Evolutionary conservation across 2,329 filamentous ascomycete species (phyloP).

Genomic region (Claviceps purpurea): DNA sequence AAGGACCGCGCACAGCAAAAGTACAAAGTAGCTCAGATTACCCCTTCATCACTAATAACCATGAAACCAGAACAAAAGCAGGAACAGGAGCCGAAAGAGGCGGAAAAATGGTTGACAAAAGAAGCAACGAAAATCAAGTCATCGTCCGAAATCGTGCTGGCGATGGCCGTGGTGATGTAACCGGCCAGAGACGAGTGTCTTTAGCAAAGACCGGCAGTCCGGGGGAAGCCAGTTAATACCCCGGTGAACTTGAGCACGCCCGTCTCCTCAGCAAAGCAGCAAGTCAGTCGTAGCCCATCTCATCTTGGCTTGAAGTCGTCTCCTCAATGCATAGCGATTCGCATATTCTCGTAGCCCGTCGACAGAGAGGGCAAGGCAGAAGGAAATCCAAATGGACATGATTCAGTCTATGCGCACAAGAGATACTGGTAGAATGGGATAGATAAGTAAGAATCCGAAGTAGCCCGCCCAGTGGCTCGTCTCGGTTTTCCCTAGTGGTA

Average conservation of each 20-base stretch:
- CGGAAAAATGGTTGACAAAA: neutral
- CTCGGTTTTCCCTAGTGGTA: slow-evolving; percentile 10
- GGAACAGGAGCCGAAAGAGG: neutral
- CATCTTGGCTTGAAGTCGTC: slow-evolving; percentile 3
- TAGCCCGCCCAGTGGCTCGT: slow-evolving; percentile 17
- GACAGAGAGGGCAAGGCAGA: slow-evolving; percentile 7
- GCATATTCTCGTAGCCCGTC: slow-evolving; percentile 6
- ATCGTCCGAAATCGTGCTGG: neutral
- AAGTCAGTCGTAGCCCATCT: neutral
- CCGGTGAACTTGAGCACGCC: neutral
- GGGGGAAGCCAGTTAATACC: no score
- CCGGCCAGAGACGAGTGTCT: neutral
- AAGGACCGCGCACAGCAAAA: slow-evolving; percentile 5
- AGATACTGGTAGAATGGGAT: slow-evolving; percentile 14
- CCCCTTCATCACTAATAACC: slow-evolving; percentile 4
- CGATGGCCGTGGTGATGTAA: neutral
- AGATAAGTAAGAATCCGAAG: slow-evolving; percentile 11
- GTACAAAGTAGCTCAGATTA: slow-evolving; percentile 4
- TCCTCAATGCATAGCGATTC: slow-evolving; percentile 9
- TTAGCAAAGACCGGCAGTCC: neutral
- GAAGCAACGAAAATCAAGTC: neutral
- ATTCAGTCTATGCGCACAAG: slow-evolving; percentile 24
- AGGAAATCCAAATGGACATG: slow-evolving; percentile 20
- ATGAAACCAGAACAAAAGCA: neutral
- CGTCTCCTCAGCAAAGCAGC: neutral